phyloP scores from a whole-genome alignment of 306 rosid species.

The Acacia acuminata region DNA sequence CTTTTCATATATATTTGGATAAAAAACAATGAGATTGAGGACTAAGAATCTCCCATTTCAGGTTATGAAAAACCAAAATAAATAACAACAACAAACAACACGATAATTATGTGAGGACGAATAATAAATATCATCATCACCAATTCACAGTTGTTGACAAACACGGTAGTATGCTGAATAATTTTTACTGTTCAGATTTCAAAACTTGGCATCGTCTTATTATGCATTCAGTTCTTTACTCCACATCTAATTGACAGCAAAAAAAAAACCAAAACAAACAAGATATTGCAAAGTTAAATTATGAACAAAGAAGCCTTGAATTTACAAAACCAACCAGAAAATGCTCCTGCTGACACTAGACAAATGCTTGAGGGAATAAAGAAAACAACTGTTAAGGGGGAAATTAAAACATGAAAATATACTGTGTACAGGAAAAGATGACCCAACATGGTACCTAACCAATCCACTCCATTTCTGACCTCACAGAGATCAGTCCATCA shows the following conservation, averaged over 20 bases:
- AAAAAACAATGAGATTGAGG: neutral
- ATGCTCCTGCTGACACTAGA: constrained; percentile 5
- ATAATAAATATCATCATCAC: constrained; percentile 1
- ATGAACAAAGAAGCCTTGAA: neutral
- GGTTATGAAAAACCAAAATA: neutral
- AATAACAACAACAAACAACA: neutral
- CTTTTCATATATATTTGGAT: constrained; percentile 7
- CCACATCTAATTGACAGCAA: neutral
- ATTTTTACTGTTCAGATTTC: constrained; percentile 12
- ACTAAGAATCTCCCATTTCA: constrained; percentile 5
- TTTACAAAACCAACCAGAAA: constrained; percentile 3
- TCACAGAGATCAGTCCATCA: constrained; percentile 38
- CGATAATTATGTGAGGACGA: constrained; percentile 19
- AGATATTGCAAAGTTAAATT: neutral
- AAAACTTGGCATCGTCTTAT: constrained; percentile 2
- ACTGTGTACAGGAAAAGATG: constrained; percentile 4
- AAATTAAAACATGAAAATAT: constrained; percentile 6
- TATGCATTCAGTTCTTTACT: constrained; percentile 26
- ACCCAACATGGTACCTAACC: constrained; percentile 26
- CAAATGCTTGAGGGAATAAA: neutral
- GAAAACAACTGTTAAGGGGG: neutral
- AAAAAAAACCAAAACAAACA: constrained; percentile 24
- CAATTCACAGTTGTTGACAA: constrained; percentile 21
- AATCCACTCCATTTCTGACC: constrained; percentile 30
- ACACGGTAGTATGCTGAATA: constrained; percentile 20